These are phyloP conservation scores for Mycena latifolia DNA, from an alignment of 768 basidiomycete genomes.

Conservation along the genomic window DNA sequence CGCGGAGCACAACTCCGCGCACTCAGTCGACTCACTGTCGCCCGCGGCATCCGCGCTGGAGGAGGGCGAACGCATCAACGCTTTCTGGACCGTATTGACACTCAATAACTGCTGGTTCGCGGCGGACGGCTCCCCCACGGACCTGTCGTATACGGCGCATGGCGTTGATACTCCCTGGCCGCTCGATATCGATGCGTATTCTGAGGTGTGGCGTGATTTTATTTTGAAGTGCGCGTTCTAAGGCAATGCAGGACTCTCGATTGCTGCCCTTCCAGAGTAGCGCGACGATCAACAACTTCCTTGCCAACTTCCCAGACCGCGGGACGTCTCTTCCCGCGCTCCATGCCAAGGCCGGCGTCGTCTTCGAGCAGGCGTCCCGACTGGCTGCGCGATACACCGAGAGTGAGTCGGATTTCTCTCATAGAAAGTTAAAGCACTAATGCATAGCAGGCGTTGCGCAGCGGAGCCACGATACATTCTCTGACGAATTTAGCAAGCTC, in stretches of 20 bases:
- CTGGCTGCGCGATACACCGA: slow-evolving; percentile 23
- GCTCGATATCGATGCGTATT: slow-evolving; percentile 18
- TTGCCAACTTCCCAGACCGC: slow-evolving; percentile 28
- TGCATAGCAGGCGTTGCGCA: neutral
- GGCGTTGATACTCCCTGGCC: slow-evolving; percentile 40
- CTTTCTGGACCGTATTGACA: slow-evolving; percentile 38
- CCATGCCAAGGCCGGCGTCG: slow-evolving; percentile 34
- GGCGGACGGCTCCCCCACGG: slow-evolving; percentile 26
- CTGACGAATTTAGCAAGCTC: slow-evolving; percentile 23
- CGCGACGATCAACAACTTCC: slow-evolving; percentile 31
- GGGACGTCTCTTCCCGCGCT: slow-evolving; percentile 29
- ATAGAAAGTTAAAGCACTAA: neutral
- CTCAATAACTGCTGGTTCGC: slow-evolving; percentile 28
- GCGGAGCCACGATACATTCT: slow-evolving; percentile 3
- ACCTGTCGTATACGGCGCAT: slow-evolving; percentile 26
- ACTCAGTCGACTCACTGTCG: neutral
- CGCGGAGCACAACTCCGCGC: slow-evolving; percentile 6
- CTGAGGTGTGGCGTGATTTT: neutral
- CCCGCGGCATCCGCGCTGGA: slow-evolving; percentile 21
- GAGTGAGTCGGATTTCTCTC: slow-evolving; percentile 12
- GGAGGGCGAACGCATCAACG: slow-evolving; percentile 38
- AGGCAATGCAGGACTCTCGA: neutral
- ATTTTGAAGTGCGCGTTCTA: neutral
- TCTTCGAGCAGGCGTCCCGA: slow-evolving; percentile 32
- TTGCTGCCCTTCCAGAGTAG: slow-evolving; percentile 23